Percentiles rank a stretch among this genome's conserved stretches.
These are phyloP conservation scores for Metarhizium anisopliae DNA, from an alignment of 2,329 filamentous ascomycete species.

Conservation along the genomic window DNA sequence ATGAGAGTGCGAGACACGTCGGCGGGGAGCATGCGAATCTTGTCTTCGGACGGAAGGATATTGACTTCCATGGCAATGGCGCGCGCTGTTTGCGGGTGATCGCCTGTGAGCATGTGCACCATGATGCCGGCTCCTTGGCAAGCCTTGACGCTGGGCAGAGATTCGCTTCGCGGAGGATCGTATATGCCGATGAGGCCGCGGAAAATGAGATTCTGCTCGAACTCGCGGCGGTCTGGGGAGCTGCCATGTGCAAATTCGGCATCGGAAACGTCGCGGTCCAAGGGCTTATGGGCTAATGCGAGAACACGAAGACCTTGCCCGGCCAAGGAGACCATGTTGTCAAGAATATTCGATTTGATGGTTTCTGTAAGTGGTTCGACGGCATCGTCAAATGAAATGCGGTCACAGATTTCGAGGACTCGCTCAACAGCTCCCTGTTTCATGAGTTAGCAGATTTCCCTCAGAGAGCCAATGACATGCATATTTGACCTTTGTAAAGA, in stretches of 20 bases:
- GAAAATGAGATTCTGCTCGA: conserved; percentile 43
- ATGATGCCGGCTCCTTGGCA: conserved; percentile 54
- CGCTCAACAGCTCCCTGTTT: conserved; percentile 52
- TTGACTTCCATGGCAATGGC: conserved; percentile 57
- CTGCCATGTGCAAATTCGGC: conserved; percentile 19
- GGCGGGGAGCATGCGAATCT: neutral
- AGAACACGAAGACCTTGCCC: conserved; percentile 57
- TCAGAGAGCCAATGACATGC: too few relatives aligned
- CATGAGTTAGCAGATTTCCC: neutral
- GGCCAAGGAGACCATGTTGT: conserved; percentile 59
- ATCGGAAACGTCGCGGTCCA: conserved; percentile 9
- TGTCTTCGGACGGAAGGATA: conserved; percentile 38
- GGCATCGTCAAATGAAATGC: conserved; percentile 30
- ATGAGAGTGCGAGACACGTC: neutral
- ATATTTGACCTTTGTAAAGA: conserved; percentile 39
- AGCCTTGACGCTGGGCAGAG: conserved; percentile 45
- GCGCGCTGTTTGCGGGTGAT: conserved; percentile 55
- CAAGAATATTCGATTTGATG: conserved; percentile 43
- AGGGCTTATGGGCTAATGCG: conserved; percentile 39
- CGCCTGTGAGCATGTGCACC: conserved; percentile 63
- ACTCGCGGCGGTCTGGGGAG: conserved; percentile 11
- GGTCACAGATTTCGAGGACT: conserved; percentile 50
- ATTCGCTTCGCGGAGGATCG: conserved; percentile 61
- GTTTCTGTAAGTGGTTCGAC: conserved; percentile 20
- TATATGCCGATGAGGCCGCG: conserved; percentile 64